Evolutionary conservation across 305 asterid species (phyloP), one percentile per base, ranked within the genome.

Genomic region (Ilex paraguariensis): DNA sequence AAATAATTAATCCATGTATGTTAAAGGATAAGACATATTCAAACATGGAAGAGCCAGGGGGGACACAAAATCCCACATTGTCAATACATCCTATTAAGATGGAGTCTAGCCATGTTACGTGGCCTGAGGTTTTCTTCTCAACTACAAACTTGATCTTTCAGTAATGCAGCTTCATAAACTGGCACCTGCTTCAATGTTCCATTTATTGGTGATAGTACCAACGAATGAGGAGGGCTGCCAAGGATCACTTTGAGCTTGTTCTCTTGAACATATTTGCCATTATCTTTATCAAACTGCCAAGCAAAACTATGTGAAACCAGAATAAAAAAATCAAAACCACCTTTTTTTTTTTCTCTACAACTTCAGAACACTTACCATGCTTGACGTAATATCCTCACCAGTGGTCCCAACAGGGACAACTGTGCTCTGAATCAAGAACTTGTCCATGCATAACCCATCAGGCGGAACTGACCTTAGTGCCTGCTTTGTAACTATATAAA

Each of bases 401-500:
- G 59, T 68, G 49, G 75, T 75, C 52, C 70, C 81, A 40, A 33
- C 70, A 13, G 81, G 66, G 13, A 79, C 81, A 60, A 67, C 66
- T 10, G 76, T 59, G 62, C 70, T 68, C 61, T 75, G 84, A 59
- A 79, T 62, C 48, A 79, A 75, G 64, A 79, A 79, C 69, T 79
- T 79, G 74, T 79, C 84, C 68, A 62, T 75, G 79, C 81, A 79
- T 31, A 54, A 63, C 73, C 73, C 57, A 42, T 72, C 77, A 66
- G 75, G 64, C 60, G 81, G 81, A 56, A 74, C 63, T 39, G 48
- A 65, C 62, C 64, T 60, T 68, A 58, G 81, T 55, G 81, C 84
- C 70, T 79, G 81, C 84, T 75, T 79, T 44, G 77, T 79, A 33
- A 79, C 84, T 21, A 21, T 79, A 56, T 73, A 77, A 61, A 60